phyloP scores from a whole-genome alignment of 805 yeast genomes.

The Saccharomycopsis lassenensis region DNA sequence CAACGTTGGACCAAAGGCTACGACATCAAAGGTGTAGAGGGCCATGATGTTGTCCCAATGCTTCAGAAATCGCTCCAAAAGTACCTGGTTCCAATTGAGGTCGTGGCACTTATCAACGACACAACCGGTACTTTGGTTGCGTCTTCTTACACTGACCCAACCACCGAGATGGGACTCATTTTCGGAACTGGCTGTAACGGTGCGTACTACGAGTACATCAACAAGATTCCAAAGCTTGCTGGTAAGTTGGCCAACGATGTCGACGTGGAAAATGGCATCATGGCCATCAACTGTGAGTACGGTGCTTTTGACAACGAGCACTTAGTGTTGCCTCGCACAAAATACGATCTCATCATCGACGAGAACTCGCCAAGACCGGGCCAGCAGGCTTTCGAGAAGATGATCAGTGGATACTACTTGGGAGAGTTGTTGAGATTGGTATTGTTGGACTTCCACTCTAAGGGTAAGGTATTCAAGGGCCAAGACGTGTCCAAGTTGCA shows the following conservation, averaged over 20 bases:
- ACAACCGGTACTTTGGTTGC: conserved; percentile 97
- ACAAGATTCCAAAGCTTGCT: conserved; percentile 69
- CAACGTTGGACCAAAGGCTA: conserved; percentile 98
- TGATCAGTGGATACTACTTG: conserved; percentile 93
- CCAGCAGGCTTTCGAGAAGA: conserved; percentile 91
- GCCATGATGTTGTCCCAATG: conserved; percentile 88
- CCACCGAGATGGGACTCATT: conserved; percentile 87
- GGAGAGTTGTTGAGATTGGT: conserved; percentile 85
- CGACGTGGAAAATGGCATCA: conserved; percentile 44
- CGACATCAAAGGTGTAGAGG: conserved; percentile 88
- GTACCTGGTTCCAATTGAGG: conserved; percentile 63
- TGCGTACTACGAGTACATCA: conserved; percentile 76
- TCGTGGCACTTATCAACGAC: conserved; percentile 90
- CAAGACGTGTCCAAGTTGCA: conserved; percentile 59
- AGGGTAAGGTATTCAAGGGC: conserved; percentile 53
- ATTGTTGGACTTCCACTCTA: conserved; percentile 57
- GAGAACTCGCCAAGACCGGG: conserved; percentile 88
- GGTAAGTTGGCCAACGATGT: conserved; percentile 61
- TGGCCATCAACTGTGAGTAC: conserved; percentile 98
- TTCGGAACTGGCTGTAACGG: conserved; percentile 98
- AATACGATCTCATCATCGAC: conserved; percentile 75
- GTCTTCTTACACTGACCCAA: conserved; percentile 81
- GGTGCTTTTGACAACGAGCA: conserved; percentile 96
- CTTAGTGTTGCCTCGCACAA: conserved; percentile 73
- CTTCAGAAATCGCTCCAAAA: conserved; percentile 63